These are phyloP conservation scores for Aureobasidium sp. DNA, from an alignment of 2,329 filamentous ascomycete species.

Conservation along the genomic window DNA sequence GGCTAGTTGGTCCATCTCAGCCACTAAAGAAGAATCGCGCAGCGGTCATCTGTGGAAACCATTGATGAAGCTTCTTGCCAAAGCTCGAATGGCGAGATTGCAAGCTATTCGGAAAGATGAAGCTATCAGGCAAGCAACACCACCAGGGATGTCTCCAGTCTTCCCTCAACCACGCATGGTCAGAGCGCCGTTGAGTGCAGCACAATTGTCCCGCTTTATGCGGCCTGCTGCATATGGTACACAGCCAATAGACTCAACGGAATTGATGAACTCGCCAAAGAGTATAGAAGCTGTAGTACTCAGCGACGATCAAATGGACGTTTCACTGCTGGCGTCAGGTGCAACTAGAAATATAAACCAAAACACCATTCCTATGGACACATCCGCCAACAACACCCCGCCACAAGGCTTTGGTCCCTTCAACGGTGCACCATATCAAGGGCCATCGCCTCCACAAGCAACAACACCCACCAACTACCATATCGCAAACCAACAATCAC, in stretches of 20 bases:
- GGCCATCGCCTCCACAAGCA: background rate
- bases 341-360: background rate
- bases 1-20: conserved; percentile 34
- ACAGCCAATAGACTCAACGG: conserved; percentile 28
- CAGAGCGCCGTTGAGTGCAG: conserved; percentile 28
- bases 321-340: background rate
- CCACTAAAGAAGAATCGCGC: conserved; percentile 22
- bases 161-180: conserved; percentile 22
- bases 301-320: conserved; percentile 17
- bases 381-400: background rate
- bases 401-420: background rate
- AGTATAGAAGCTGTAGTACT: conserved; percentile 17
- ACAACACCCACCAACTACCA: background rate
- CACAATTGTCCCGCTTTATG: conserved; percentile 28
- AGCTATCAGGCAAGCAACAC: conserved; percentile 9
- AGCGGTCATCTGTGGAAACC: conserved; percentile 58
- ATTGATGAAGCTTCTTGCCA: conserved; percentile 53
- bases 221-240: conserved; percentile 27
- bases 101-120: conserved; percentile 41
- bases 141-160: background rate
- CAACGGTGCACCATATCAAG: background rate
- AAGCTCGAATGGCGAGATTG: conserved; percentile 48
- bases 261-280: conserved; percentile 27
- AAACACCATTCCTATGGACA: background rate
- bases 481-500: background rate